These are phyloP conservation scores for Cynanchum wilfordii DNA, from an alignment of 257 asterid species.

Conservation along the genomic window DNA sequence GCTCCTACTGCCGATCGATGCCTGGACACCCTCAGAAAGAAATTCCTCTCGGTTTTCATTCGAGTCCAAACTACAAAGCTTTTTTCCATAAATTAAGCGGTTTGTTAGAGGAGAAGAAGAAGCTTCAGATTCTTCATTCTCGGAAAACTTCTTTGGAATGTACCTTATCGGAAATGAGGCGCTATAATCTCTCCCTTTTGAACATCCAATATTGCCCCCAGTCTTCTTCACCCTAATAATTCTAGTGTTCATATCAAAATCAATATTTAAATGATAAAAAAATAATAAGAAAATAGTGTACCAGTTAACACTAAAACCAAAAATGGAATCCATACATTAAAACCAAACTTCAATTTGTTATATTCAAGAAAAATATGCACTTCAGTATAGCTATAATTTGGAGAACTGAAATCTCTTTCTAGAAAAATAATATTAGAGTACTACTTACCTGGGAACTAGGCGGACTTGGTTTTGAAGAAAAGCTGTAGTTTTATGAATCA, in stretches of 20 bases:
- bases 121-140: slow-evolving; percentile 24
- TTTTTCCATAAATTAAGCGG: slow-evolving; percentile 16
- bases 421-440: not conserved
- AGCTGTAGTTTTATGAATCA: slow-evolving; percentile 34
- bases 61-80: slow-evolving; percentile 17
- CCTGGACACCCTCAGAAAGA: slow-evolving; percentile 11
- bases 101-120: slow-evolving; percentile 20
- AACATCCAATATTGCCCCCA: slow-evolving; percentile 29
- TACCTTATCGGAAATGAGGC: slow-evolving; percentile 46
- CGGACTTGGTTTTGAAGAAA: slow-evolving; percentile 33
- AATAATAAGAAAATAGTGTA: not conserved
- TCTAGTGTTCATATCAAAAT: slow-evolving; percentile 14
- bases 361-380: slow-evolving; percentile 2
- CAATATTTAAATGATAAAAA: not conserved
- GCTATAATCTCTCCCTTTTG: slow-evolving; percentile 46
- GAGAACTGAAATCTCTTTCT: not conserved
- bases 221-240: slow-evolving; percentile 43
- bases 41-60: slow-evolving; percentile 17
- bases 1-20: slow-evolving; percentile 14
- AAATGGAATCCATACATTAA: not conserved
- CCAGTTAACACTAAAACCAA: not conserved
- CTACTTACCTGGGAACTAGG: slow-evolving; percentile 48
- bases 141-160: slow-evolving; percentile 37
- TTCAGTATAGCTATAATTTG: not conserved
- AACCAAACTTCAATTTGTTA: not conserved